Conservation (phyloP, 495 filamentous ascomycete genomes). For the Xylaria venustula region DNA sequence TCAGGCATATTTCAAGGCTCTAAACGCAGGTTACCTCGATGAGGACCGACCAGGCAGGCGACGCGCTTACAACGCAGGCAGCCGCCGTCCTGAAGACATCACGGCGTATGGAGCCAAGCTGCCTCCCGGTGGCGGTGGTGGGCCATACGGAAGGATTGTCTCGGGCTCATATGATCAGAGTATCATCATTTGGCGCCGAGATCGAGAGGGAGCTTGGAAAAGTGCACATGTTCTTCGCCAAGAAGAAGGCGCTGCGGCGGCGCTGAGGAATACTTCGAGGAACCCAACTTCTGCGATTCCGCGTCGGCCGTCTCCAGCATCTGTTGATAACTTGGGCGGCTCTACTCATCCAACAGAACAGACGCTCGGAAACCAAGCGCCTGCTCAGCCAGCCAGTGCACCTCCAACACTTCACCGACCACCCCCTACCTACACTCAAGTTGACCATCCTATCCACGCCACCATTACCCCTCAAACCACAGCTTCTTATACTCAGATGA, state of each 20-base stretch:
- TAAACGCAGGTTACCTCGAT: slow-evolving; percentile 56
- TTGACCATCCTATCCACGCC: slow-evolving; percentile 33
- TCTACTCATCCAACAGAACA: background rate
- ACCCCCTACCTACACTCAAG: slow-evolving; percentile 22
- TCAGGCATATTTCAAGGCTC: slow-evolving; percentile 66
- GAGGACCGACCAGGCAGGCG: slow-evolving; percentile 41
- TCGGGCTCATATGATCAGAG: slow-evolving; percentile 95
- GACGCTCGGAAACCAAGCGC: slow-evolving; percentile 1
- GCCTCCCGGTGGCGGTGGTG: slow-evolving; percentile 85
- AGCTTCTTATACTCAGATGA: slow-evolving; percentile 35
- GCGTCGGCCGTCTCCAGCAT: slow-evolving; percentile 14
- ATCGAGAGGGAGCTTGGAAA: slow-evolving; percentile 77
- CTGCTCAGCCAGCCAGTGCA: slow-evolving; percentile 14
- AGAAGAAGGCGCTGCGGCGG: slow-evolving; percentile 52
- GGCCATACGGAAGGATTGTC: slow-evolving; percentile 82
- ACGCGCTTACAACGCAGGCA: slow-evolving; percentile 69
- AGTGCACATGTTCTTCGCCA: slow-evolving; percentile 70
- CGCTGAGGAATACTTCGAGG: slow-evolving; percentile 23
- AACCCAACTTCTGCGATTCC: slow-evolving; percentile 10
- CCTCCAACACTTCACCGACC: slow-evolving; percentile 19
- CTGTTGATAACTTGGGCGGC: background rate
- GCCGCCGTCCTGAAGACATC: slow-evolving; percentile 70
- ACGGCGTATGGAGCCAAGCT: slow-evolving; percentile 76
- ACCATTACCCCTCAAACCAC: slow-evolving; percentile 33
- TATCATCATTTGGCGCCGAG: slow-evolving; percentile 90